Base-by-base conservation (phyloP, 352 stramenopile species). In the Phytophthora ohioensis region DNA sequence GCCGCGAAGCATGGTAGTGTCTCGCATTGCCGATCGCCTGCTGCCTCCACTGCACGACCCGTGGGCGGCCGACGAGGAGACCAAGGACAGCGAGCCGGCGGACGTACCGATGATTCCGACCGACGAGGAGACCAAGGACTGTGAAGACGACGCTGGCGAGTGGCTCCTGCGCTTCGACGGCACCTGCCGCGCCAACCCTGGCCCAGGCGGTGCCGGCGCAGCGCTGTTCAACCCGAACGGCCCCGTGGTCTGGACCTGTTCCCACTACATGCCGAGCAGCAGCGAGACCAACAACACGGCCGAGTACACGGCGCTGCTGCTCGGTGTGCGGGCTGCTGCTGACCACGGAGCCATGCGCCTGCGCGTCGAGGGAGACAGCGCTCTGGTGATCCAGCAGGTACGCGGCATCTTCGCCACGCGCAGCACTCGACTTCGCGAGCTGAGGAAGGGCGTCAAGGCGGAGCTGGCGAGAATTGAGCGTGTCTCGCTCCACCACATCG, bases 261-360 rank as follows among this genome's bases (percentile, higher is more conserved):
- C 65, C 0, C 12, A 52, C 43, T 67, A 51, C 55, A 57, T 62
- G 30, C 46, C 57, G 31, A 53, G 47, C 34, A 58, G 34, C 41
- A 31, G 2, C 0, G 42, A 66, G 13, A 80, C 69, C 0, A 80
- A 80, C 49, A 80, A 78, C 49, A 77, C 67, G 0, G 61, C 69
- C 6, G 73, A 80, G 35, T 80, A 75, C 60, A 60, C 49, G 8
- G 64, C 58, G 10, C 36, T 80, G 49, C 64, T 78, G 31, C 34
- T 66, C 36, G 69, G 73, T 11, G 10, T 56, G 0, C 12, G 58
- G 13, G 49, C 54, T 15, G 64, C 67, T 0, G 34, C 62, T 0
- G 32, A 73, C 3, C 64, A 70, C 31, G 69, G 69, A 0, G 41
- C 21, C 5, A 30, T 2, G 3, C 12, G 3, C 0, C 57, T 76